Percentiles rank a stretch among this genome's conserved stretches.
These are phyloP conservation scores for Prunus mira DNA, from an alignment of 306 rosid species.

Conservation along the genomic window DNA sequence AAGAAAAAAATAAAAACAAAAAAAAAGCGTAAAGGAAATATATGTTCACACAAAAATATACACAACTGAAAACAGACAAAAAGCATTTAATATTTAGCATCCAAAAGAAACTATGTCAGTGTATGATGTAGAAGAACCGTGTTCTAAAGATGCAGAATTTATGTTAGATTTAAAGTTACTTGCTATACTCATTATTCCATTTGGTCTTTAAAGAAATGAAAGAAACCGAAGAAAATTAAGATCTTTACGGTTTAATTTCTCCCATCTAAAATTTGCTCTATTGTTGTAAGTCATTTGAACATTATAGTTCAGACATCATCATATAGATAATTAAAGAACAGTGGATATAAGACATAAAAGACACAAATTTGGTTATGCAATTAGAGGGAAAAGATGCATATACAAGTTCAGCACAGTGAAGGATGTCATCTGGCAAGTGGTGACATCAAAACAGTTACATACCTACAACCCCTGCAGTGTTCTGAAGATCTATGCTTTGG, in stretches of 20 bases:
- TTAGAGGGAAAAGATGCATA: not conserved
- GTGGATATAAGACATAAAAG: not conserved
- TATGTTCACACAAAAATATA: not conserved
- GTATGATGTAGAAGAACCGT: not conserved
- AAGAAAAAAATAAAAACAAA: not conserved
- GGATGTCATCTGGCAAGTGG: slow-evolving; percentile 2
- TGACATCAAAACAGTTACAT: slow-evolving; percentile 2
- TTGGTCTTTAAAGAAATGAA: no score
- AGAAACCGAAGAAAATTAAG: no score
- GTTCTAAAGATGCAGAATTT: not conserved
- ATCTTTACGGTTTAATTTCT: no score
- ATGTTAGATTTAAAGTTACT: no score
- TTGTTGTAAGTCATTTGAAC: not conserved
- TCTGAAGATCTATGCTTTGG: slow-evolving; percentile 39
- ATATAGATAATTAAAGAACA: not conserved
- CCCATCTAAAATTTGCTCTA: not conserved
- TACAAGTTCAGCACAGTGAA: not conserved
- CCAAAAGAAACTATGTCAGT: not conserved
- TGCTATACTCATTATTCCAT: no score
- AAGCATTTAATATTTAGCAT: not conserved
- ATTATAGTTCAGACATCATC: not conserved
- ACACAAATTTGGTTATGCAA: not conserved
- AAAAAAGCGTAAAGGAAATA: not conserved
- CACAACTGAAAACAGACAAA: not conserved
- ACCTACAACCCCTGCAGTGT: slow-evolving; percentile 39